These are phyloP conservation scores for Rhododendron mucronatum DNA, from an alignment of 148 eudicot genomes.

Conservation along the genomic window DNA sequence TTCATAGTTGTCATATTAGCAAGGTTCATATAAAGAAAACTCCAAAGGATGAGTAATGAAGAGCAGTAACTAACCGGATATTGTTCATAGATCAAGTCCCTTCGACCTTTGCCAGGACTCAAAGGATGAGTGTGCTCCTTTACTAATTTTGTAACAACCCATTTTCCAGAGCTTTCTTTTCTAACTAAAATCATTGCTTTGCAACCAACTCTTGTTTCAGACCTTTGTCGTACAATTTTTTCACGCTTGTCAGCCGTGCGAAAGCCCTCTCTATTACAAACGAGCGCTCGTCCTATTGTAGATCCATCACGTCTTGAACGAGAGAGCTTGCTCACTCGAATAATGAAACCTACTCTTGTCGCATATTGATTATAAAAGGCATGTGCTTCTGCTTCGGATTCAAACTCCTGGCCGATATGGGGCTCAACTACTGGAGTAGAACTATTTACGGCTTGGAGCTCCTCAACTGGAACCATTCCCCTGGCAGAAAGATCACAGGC, in stretches of 20 bases:
- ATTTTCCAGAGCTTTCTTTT: constrained; percentile 75
- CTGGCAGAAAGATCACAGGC: constrained; percentile 51
- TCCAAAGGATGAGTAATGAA: not conserved
- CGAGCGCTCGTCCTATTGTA: constrained; percentile 90
- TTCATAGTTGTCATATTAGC: not conserved
- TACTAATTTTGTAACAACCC: constrained; percentile 81
- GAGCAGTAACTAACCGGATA: constrained; percentile 60
- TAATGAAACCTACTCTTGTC: constrained; percentile 75
- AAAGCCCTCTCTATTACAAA: constrained; percentile 92
- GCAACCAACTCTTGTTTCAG: constrained; percentile 96
- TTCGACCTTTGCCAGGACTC: constrained; percentile 85
- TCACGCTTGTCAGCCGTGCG: constrained; percentile 83
- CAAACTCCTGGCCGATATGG: constrained; percentile 83
- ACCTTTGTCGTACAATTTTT: constrained; percentile 80
- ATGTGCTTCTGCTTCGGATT: constrained; percentile 91
- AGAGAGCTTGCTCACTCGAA: constrained; percentile 90
- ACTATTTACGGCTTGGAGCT: constrained; percentile 26
- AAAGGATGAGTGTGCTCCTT: constrained; percentile 89
- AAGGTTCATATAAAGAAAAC: not conserved
- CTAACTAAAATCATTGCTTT: constrained; percentile 90
- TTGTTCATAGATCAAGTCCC: constrained; percentile 70
- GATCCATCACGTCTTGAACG: constrained; percentile 95
- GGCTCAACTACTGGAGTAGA: constrained; percentile 58
- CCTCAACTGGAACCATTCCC: constrained; percentile 34
- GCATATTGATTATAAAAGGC: constrained; percentile 81